A percentile compares a stretch with the other conserved stretches of the same genome.
phyloP scores from a whole-genome alignment of 371 early-diverging fungal species.

The Mucor velutinosus region DNA sequence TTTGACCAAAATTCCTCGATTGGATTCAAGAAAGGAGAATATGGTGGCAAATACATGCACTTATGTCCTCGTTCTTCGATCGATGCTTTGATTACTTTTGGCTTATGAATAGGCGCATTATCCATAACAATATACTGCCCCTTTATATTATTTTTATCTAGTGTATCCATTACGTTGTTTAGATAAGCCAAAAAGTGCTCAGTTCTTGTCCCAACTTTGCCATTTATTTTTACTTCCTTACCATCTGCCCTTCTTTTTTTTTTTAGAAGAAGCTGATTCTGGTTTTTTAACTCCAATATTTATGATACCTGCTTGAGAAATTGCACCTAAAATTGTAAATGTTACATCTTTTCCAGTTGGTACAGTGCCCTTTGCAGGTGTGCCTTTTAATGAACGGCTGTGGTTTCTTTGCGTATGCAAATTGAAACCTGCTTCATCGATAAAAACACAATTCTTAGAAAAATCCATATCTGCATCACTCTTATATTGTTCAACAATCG shows the following conservation, averaged over 20 bases:
- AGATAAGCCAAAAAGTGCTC: too few relatives aligned
- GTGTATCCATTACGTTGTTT: too few relatives aligned
- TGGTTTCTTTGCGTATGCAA: slow-evolving; percentile 5
- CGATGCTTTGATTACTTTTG: slow-evolving; percentile 10
- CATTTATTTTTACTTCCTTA: too few relatives aligned
- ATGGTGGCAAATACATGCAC: slow-evolving; percentile 5
- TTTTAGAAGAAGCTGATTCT: neutral
- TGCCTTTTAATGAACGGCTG: neutral
- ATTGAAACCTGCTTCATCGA: slow-evolving; percentile 17
- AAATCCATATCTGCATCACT: too few relatives aligned
- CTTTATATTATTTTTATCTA: too few relatives aligned
- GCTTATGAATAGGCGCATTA: slow-evolving; percentile 16
- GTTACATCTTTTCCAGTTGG: slow-evolving; percentile 8
- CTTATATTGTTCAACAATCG: too few relatives aligned
- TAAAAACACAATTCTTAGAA: slow-evolving; percentile 14
- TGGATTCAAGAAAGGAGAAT: slow-evolving; percentile 9
- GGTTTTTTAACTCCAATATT: slow-evolving; percentile 6
- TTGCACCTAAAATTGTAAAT: slow-evolving; percentile 12
- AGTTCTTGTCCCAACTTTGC: too few relatives aligned
- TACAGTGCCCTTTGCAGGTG: slow-evolving; percentile 1
- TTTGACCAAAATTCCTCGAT: slow-evolving; percentile 11
- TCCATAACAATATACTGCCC: too few relatives aligned
- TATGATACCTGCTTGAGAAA: slow-evolving; percentile 5
- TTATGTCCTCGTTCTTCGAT: slow-evolving; percentile 7
- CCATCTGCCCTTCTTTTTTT: slow-evolving; percentile 16